Evolutionary conservation across 2,329 filamentous ascomycete species (phyloP).

Genomic region (Coleophoma crateriformis): DNA sequence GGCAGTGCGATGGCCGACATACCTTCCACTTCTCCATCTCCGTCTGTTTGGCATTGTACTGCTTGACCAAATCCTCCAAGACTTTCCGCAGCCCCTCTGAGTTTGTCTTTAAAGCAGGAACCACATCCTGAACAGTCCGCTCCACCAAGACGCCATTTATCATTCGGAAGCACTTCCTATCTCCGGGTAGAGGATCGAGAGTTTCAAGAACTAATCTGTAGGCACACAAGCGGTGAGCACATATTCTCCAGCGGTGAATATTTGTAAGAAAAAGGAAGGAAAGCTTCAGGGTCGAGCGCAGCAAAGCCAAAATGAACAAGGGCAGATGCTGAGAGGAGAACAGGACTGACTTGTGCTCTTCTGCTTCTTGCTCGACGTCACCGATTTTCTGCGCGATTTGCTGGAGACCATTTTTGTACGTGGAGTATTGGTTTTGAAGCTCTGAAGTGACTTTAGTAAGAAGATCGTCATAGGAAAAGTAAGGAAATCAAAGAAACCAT

Average conservation of each 20-base stretch:
- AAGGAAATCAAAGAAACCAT: not conserved
- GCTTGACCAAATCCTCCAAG: slow-evolving; percentile 88
- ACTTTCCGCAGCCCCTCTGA: slow-evolving; percentile 92
- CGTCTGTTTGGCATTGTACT: slow-evolving; percentile 90
- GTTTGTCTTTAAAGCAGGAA: slow-evolving; percentile 88
- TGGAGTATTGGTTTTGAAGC: slow-evolving; percentile 73
- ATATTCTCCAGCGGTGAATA: slow-evolving; percentile 16
- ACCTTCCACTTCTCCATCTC: slow-evolving; percentile 99
- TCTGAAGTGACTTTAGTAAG: slow-evolving; percentile 41
- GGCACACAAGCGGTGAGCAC: slow-evolving; percentile 32
- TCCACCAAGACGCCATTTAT: slow-evolving; percentile 97
- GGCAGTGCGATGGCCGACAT: slow-evolving; percentile 24
- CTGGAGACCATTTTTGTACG: slow-evolving; percentile 75
- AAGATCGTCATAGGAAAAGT: not conserved
- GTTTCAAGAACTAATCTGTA: slow-evolving; percentile 89
- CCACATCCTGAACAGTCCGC: slow-evolving; percentile 85
- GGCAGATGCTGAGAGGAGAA: slow-evolving; percentile 4
- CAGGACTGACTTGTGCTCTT: slow-evolving; percentile 86
- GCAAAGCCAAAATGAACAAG: slow-evolving; percentile 1
- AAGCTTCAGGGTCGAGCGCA: not conserved
- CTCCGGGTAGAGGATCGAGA: slow-evolving; percentile 70
- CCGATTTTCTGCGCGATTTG: slow-evolving; percentile 95
- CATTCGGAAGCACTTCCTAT: slow-evolving; percentile 97
- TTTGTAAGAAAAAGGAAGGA: slow-evolving; percentile 17
- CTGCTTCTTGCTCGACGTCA: slow-evolving; percentile 93